These are phyloP conservation scores for Pleurostoma richardsiae DNA, from an alignment of 2,329 filamentous ascomycete genomes.

Conservation along the genomic window DNA sequence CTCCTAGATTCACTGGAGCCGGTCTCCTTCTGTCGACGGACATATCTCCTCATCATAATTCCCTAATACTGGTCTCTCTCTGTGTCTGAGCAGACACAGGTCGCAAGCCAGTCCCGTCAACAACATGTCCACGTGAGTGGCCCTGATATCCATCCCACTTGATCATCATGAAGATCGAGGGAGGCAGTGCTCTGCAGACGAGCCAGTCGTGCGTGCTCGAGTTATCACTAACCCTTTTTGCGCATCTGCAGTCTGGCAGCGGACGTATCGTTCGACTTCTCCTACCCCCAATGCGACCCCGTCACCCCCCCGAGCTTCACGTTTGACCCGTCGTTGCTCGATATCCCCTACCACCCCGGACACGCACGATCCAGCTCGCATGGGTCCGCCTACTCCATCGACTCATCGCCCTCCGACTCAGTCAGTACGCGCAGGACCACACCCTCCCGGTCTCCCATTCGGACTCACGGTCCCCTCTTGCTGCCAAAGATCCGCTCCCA, in stretches of 20 bases:
- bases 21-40: slow-evolving; percentile 8
- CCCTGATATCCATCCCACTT: slow-evolving; percentile 10
- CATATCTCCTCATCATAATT: slow-evolving; percentile 4
- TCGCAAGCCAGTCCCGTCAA: slow-evolving; percentile 7
- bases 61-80: slow-evolving; percentile 6
- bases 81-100: slow-evolving; percentile 2
- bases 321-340: slow-evolving; percentile 53
- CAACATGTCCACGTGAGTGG: slow-evolving; percentile 39
- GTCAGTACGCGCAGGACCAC: slow-evolving; percentile 64
- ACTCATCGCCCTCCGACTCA: slow-evolving; percentile 62
- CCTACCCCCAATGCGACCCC: slow-evolving; percentile 48
- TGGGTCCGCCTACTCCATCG: slow-evolving; percentile 62
- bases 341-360: slow-evolving; percentile 45
- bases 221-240: slow-evolving; percentile 17
- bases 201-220: not conserved
- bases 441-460: slow-evolving; percentile 64
- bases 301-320: slow-evolving; percentile 45
- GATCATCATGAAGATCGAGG: not conserved
- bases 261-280: slow-evolving; percentile 58
- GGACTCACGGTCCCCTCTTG: slow-evolving; percentile 73
- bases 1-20: slow-evolving; percentile 5
- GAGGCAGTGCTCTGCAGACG: not conserved
- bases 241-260: slow-evolving; percentile 48
- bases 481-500: slow-evolving; percentile 83
- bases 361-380: slow-evolving; percentile 62